Evolutionary conservation across 106 monocot species (phyloP).

Genomic region (Platanthera zijinensis): DNA sequence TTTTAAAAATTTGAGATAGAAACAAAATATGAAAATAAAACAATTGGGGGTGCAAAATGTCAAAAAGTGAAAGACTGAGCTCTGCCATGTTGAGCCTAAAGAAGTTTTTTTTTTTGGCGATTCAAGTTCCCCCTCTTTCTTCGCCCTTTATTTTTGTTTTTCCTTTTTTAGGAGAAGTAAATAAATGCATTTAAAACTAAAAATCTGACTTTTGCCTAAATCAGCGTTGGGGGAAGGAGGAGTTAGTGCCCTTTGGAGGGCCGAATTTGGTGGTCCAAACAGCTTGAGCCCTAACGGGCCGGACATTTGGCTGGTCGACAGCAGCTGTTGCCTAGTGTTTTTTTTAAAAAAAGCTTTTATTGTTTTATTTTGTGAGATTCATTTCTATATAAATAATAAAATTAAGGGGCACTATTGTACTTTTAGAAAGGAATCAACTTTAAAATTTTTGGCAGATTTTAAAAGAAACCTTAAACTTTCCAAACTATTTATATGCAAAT

Average conservation of each 20-base stretch:
- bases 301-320: neutral
- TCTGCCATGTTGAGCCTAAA: neutral
- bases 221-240: neutral
- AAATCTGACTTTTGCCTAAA: neutral
- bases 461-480: too few relatives aligned
- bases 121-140: neutral
- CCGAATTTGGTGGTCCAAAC: conserved; percentile 1
- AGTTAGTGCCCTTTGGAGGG: neutral
- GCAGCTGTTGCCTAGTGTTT: neutral
- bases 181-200: neutral
- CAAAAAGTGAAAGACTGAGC: too few relatives aligned
- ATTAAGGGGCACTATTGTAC: too few relatives aligned
- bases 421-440: too few relatives aligned
- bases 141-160: neutral
- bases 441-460: too few relatives aligned
- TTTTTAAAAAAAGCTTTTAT: neutral
- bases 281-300: neutral
- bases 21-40: too few relatives aligned
- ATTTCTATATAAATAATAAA: too few relatives aligned
- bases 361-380: too few relatives aligned
- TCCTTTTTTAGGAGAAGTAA: neutral
- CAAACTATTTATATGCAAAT: too few relatives aligned
- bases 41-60: too few relatives aligned
- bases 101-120: neutral
- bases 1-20: too few relatives aligned